Evolutionary conservation across 495 filamentous ascomycete genomes (phyloP), one percentile per base, ranked within the genome.

Genomic region (Annulohypoxylon moriforme): DNA sequence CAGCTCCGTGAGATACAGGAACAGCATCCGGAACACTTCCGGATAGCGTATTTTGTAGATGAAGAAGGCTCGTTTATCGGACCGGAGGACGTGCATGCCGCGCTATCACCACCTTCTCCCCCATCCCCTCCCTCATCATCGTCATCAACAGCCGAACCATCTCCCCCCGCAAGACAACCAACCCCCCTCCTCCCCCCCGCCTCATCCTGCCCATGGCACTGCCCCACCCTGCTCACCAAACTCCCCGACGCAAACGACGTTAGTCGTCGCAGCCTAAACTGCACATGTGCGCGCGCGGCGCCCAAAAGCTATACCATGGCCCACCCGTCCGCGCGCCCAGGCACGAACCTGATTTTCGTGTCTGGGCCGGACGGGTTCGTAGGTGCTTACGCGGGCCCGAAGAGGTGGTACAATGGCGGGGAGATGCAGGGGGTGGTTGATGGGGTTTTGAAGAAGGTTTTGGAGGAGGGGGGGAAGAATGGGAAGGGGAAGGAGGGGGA

Each of bases 291-390:
- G n/a, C 13, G 40, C 42, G 22, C 11, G 22, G 7, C 4, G 11
- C 42, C 29, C 1, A 36, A 10, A 5, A 25, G 34, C 52, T 24
- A 33, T 79, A 68, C 40, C 73, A 76, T 16, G 76, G 46, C 68
- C 1, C 16, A 22, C 42, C 42, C 42, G 34, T 18, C 27, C 10
- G 57, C 72, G 53, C 67, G 16, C 1, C 24, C 62, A 64, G 67
- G 71, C 68, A 40, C 61, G 67, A 92, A 89, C 63, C 69, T 96
- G 46, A 81, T 98, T 27, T 80, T 97, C 53, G 83, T 98, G 4
- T 94, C 93, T 1, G 96, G 96, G 0, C 94, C 96, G 0, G 93
- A 96, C 44, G 94, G 96, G 14, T 99, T 98, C 81, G 86, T 98
- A 50, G 85, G 83, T 25, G 86, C 89, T 70, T 91, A 91, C 81